phyloP scores from a whole-genome alignment of 495 filamentous ascomycete genomes.

The Aspergillus baeticus region DNA sequence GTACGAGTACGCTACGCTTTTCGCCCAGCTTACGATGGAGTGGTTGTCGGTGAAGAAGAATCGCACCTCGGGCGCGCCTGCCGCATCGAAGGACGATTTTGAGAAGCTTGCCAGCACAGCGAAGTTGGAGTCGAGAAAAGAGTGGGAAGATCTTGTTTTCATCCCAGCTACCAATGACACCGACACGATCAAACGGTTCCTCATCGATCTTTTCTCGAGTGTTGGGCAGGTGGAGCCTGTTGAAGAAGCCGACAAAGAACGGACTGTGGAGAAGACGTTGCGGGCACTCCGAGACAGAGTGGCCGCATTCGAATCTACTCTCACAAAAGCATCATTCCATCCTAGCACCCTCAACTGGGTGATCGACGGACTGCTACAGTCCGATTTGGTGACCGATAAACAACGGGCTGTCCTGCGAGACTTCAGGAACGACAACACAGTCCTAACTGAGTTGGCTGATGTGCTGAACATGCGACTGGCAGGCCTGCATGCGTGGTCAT shows the following conservation, averaged over 20 bases:
- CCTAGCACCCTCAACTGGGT: background rate
- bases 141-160: constrained; percentile 13
- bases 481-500: constrained; percentile 12
- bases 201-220: constrained; percentile 5
- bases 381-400: constrained; percentile 14
- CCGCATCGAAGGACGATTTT: constrained; percentile 1
- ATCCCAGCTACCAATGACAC: background rate
- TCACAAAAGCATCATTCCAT: constrained; percentile 3
- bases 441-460: constrained; percentile 11
- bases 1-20: constrained; percentile 17
- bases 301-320: background rate
- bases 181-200: background rate
- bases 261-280: background rate
- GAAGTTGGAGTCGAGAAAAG: constrained; percentile 10
- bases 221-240: background rate
- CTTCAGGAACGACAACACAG: constrained; percentile 10
- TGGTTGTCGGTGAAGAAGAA: constrained; percentile 14
- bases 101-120: background rate
- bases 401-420: constrained; percentile 12
- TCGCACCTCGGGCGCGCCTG: background rate
- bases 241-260: background rate
- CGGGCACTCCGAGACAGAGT: constrained; percentile 2
- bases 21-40: constrained; percentile 17
- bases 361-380: constrained; percentile 6
- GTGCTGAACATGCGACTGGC: constrained; percentile 17